These are phyloP conservation scores for Porcisia deanei DNA, from an alignment of 208 protist genomes.

Conservation along the genomic window DNA sequence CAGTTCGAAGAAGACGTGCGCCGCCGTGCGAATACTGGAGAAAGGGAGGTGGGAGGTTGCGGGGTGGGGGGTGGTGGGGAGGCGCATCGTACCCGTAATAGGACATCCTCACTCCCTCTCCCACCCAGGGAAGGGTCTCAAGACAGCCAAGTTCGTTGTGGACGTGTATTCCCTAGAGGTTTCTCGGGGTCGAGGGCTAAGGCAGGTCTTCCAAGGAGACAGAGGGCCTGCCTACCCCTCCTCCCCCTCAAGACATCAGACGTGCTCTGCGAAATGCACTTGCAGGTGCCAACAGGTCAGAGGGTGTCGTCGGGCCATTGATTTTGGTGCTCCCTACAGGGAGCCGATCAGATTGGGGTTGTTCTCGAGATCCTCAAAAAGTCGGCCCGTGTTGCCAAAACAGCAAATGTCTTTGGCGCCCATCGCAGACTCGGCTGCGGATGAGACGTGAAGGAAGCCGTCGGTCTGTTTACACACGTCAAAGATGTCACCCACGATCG, in stretches of 20 bases:
- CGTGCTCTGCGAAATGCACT: neutral
- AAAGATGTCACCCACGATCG: conserved; percentile 26
- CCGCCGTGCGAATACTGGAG: no score
- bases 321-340: neutral
- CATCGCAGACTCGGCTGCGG: conserved; percentile 16
- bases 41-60: no score
- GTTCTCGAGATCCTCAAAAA: conserved; percentile 19
- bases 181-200: neutral
- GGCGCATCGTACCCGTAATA: no score
- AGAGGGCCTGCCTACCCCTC: neutral
- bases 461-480: conserved; percentile 24
- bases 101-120: no score
- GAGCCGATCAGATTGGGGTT: conserved; percentile 22
- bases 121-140: no score
- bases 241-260: neutral
- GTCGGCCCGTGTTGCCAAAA: conserved; percentile 2
- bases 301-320: neutral
- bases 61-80: no score
- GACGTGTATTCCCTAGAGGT: no score
- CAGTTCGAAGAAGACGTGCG: no score
- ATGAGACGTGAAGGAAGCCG: conserved; percentile 34
- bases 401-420: conserved; percentile 18
- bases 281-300: neutral
- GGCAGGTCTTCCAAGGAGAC: neutral
- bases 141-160: no score